Evolutionary conservation across 164 flowering plant species (phyloP), one percentile per base, ranked within the genome.

Genomic region (Tetrastigma voinierianum): DNA sequence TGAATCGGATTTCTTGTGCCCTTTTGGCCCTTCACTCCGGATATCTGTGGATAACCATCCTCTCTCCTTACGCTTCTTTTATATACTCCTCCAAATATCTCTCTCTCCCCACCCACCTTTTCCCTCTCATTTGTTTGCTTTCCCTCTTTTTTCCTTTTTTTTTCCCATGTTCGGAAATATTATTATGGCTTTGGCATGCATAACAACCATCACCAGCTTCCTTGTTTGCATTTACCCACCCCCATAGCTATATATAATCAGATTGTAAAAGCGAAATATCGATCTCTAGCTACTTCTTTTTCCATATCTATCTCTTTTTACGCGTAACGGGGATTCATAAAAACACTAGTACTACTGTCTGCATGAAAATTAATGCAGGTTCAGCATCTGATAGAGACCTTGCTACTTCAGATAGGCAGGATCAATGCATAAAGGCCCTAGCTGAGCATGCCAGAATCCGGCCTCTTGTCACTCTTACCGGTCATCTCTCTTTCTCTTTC

Each of bases 1-100:
- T 69, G 19, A 9, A 65, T 83, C 70, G 89, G 87, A 84, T 86
- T 78, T 66, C 92, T 76, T 56, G 65, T 78, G 82, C 82, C 64
- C 59, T 87, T 83, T 87, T 83, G 88, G 91, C 96, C 96, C 84
- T 86, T 83, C 92, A 69, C 85, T 90, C n/a, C 70, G 46, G 91
- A 89, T 89, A 79, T 77, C 86, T 77, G 40, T 69, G 84, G 90
- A 86, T 83, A 84, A 80, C 81, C 76, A 10, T 67, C 57, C 59
- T 48, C 69, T 58, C 54, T 19, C 62, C n/a, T 10, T 20, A n/a
- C 64, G 40, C 55, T 11, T 12, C 64, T 21, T 12, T 45, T 54
- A 52, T 57, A 61, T 51, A 15, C 1, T 0, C 9, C 20, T 54
- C 10, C 51, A 77, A 79, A 77, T 74, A 70, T 78, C 77, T 77